These are phyloP conservation scores for Phylloporus scabripes DNA, from an alignment of 768 basidiomycete species.

Conservation along the genomic window DNA sequence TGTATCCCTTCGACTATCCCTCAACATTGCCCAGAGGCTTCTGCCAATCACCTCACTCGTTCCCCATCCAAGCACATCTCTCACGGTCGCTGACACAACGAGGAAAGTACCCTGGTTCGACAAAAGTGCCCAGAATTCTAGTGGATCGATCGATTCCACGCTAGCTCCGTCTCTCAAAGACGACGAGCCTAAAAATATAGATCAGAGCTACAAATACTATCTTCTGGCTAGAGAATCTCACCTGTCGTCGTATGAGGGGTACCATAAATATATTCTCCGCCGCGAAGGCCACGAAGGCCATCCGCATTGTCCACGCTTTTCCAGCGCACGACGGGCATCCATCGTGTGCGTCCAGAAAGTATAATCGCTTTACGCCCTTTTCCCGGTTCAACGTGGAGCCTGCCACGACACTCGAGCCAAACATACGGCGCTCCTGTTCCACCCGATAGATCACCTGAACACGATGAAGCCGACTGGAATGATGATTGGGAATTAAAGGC, in stretches of 20 bases:
- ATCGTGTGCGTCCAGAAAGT: conserved; percentile 71
- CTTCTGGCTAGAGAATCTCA: not conserved
- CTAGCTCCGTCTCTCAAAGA: not conserved
- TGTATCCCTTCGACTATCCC: conserved; percentile 14
- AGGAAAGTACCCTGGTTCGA: conserved; percentile 44
- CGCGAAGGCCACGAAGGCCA: conserved; percentile 17
- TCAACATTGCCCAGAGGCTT: conserved; percentile 37
- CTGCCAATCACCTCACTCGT: conserved; percentile 49
- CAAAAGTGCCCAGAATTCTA: conserved; percentile 52
- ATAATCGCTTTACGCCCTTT: conserved; percentile 95
- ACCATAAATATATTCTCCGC: not conserved
- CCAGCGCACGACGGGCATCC: conserved; percentile 64
- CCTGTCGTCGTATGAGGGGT: conserved; percentile 20
- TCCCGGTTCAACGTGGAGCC: conserved; percentile 86
- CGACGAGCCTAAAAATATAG: conserved; percentile 4
- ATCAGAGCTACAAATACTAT: not conserved
- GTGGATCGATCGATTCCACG: conserved; percentile 4
- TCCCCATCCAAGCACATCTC: conserved; percentile 64
- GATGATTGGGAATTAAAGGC: conserved; percentile 2
- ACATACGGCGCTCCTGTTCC: conserved; percentile 44
- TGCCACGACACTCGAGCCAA: conserved; percentile 90
- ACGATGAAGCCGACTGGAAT: not conserved
- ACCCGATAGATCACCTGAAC: conserved; percentile 1
- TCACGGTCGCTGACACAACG: conserved; percentile 44
- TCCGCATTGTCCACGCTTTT: conserved; percentile 47